Conservation (phyloP, 805 yeast genomes). For the Pichia deserticola region DNA sequence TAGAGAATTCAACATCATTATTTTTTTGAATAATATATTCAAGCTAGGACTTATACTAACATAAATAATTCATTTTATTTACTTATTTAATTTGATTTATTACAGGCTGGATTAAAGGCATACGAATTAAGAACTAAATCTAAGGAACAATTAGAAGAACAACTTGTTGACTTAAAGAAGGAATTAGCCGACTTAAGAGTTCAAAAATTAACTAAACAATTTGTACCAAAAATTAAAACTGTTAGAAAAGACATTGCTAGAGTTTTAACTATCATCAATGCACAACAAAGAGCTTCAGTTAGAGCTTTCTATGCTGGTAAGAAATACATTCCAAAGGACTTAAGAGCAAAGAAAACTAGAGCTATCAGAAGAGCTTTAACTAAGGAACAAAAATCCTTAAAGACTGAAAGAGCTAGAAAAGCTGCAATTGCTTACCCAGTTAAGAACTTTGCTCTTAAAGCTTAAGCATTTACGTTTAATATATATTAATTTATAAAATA, state of each 20-base stretch:
- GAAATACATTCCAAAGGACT: conserved; percentile 96
- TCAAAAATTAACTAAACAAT: conserved; percentile 87
- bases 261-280: conserved; percentile 94
- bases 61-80: background rate
- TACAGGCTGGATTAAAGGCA: conserved; percentile 83
- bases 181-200: conserved; percentile 94
- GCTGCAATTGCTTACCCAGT: conserved; percentile 93
- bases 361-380: conserved; percentile 97
- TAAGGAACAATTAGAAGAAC: conserved; percentile 91
- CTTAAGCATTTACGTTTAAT: conserved; percentile 44
- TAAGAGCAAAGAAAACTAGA: conserved; percentile 99
- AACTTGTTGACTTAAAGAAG: conserved; percentile 93
- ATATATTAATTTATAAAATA: background rate
- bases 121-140: conserved; percentile 95
- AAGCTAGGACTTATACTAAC: background rate
- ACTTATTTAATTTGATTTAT: background rate
- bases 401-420: conserved; percentile 88
- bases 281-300: conserved; percentile 91
- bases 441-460: conserved; percentile 98
- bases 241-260: conserved; percentile 99
- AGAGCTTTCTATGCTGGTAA: conserved; percentile 91
- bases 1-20: no score
- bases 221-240: conserved; percentile 92
- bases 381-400: conserved; percentile 71
- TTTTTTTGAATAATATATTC: no score